Evolutionary conservation across 805 yeast species (phyloP).

Genomic region (Suhomyces prunicola): DNA sequence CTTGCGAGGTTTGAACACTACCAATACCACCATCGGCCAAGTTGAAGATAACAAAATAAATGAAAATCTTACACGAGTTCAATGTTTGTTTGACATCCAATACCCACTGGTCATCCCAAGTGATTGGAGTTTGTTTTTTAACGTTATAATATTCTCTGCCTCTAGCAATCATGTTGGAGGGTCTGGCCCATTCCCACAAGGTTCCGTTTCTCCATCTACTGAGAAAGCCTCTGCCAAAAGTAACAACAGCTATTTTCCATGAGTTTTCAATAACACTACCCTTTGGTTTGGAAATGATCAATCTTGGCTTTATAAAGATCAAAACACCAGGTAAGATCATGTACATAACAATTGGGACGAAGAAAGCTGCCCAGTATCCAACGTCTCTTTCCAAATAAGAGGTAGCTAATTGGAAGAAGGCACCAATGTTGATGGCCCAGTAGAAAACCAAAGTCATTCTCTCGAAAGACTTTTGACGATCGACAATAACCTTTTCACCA

Average conservation of each 20-base stretch:
- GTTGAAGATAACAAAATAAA: constrained; percentile 38
- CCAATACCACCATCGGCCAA: constrained; percentile 50
- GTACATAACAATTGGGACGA: constrained; percentile 40
- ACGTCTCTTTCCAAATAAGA: constrained; percentile 49
- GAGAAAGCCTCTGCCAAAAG: constrained; percentile 43
- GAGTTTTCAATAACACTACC: constrained; percentile 49
- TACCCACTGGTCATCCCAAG: constrained; percentile 48
- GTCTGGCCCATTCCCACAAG: constrained; percentile 52
- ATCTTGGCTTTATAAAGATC: constrained; percentile 20
- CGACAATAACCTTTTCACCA: constrained; percentile 65
- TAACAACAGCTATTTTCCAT: constrained; percentile 37
- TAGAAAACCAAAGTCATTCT: constrained; percentile 46
- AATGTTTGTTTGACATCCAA: constrained; percentile 43
- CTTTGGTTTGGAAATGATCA: constrained; percentile 32
- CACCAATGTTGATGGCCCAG: constrained; percentile 56
- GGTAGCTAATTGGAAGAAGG: constrained; percentile 51
- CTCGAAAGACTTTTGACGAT: constrained; percentile 42
- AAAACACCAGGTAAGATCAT: constrained; percentile 30
- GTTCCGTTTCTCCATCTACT: constrained; percentile 36
- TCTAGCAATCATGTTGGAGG: constrained; percentile 41
- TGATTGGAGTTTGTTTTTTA: constrained; percentile 19
- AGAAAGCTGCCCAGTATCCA: constrained; percentile 55
- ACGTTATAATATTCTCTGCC: constrained; percentile 33
- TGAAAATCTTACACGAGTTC: constrained; percentile 44
- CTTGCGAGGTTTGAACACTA: constrained; percentile 48